Evolutionary conservation across 192 early-diverging fungal species (phyloP), one percentile per base, ranked within the genome.

Genomic region (Umbelopsis sp.): DNA sequence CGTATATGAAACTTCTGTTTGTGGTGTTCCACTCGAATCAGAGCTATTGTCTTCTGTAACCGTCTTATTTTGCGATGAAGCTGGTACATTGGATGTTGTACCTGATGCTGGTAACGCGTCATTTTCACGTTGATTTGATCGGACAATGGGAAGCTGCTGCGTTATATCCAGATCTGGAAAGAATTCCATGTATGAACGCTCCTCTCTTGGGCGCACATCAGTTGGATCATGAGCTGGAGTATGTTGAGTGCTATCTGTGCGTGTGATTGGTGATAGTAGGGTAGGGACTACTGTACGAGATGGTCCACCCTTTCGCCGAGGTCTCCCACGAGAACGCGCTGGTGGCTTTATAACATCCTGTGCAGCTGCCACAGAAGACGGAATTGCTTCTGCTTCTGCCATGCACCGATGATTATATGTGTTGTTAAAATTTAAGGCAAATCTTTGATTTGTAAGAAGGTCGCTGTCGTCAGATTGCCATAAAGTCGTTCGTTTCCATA

Each of bases 121-220:
- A 26, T 34, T 62, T 62, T 62, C 56, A 62, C 16, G 56, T 20
- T 66, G 36, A 9, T 66, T 65, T 22, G 72, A 17, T 49, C 69
- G 66, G 20, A 90, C 73, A 26, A 89, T 73, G 3, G 71, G 73
- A 21, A 92, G 81, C 16, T 79, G 80, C 41, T 73, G 45, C 31
- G 79, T 56, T 10, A 86, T 74, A 66, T 92, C 86, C 47, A 97
- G 82, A 74, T 93, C 93, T 1, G 96, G 93, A 73, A 92, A 95
- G 43, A 92, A 90, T 47, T 92, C 92, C 24, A 84, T 80, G 74
- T 89, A 96, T 21, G 92, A 85, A 50, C 90, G 86, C 78, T 97
- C 96, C 79, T 97, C 96, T 52, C 93, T 84, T 31, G 94, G 96
- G 66, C 91, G 89, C 31, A 59, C 41, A 50, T 56, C 50, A 26